Evolutionary conservation across 2,329 filamentous ascomycete species (phyloP).

Genomic region (Calonectria hawksworthii): DNA sequence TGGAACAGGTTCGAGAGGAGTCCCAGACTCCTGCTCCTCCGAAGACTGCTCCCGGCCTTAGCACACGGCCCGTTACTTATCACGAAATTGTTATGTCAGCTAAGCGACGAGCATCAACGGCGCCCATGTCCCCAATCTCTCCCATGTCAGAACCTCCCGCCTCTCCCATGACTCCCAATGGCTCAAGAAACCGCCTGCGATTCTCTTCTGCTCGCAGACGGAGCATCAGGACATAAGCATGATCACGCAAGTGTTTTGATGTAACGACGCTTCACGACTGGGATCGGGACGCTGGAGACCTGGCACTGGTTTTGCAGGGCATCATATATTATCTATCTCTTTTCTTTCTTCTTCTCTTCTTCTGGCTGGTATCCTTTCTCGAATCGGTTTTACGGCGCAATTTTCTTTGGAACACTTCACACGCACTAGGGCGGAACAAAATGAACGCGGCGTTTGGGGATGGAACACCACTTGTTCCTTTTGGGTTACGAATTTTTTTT

Average conservation of each 20-base stretch:
- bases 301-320: conserved; percentile 35
- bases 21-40: conserved; percentile 23
- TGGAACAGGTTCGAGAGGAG: conserved; percentile 54
- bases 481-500: conserved; percentile 30
- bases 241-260: conserved; percentile 27
- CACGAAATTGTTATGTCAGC: conserved; percentile 62
- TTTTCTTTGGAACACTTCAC: conserved; percentile 29
- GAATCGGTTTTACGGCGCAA: conserved; percentile 10
- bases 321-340: conserved; percentile 21
- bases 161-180: conserved; percentile 45
- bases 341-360: conserved; percentile 35
- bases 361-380: conserved; percentile 32
- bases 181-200: conserved; percentile 43
- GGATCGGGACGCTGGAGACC: conserved; percentile 30
- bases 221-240: conserved; percentile 54
- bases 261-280: conserved; percentile 43
- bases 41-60: conserved; percentile 24
- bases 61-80: conserved; percentile 57
- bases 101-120: conserved; percentile 54
- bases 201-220: conserved; percentile 51
- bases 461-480: conserved; percentile 32
- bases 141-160: conserved; percentile 43
- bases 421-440: conserved; percentile 33
- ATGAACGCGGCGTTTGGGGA: conserved; percentile 39
- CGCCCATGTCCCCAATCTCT: conserved; percentile 46